Evolutionary conservation across 805 yeast genomes (phyloP).

Genomic region (Saitoella complicata): DNA sequence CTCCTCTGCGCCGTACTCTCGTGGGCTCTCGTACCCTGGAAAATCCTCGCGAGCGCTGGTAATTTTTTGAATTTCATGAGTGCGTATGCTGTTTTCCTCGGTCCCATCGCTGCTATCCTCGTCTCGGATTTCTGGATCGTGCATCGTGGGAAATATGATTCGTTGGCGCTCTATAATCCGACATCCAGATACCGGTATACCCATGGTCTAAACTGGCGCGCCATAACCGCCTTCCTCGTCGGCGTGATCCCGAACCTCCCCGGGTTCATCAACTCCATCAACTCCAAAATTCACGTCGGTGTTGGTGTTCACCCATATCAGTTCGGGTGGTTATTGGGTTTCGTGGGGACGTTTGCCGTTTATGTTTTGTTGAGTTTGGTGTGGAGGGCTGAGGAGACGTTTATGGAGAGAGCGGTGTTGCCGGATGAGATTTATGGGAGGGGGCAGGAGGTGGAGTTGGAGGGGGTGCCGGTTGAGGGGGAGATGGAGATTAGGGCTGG

Average conservation of each 20-base stretch:
- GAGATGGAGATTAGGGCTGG: no score
- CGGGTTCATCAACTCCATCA: conserved; percentile 9
- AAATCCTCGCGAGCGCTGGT: conserved; percentile 23
- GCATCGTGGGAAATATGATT: conserved; percentile 26
- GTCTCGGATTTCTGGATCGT: conserved; percentile 27
- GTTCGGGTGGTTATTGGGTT: no score
- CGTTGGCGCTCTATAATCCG: conserved; percentile 27
- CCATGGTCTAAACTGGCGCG: conserved; percentile 29
- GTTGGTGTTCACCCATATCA: conserved; percentile 32
- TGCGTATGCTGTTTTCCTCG: conserved; percentile 26
- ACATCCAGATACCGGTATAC: conserved; percentile 18
- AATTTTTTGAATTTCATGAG: conserved; percentile 24
- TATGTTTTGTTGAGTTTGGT: no score
- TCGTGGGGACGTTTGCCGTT: no score
- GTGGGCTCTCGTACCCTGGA: conserved; percentile 28
- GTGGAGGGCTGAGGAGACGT: no score
- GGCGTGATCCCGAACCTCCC: conserved; percentile 14
- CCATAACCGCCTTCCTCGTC: conserved; percentile 20
- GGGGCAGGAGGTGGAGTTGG: no score
- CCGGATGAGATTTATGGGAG: no score
- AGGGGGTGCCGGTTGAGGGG: no score
- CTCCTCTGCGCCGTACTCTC: conserved; percentile 22
- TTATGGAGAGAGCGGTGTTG: no score
- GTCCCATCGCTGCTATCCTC: conserved; percentile 27
- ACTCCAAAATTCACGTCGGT: conserved; percentile 30